Percentiles rank a stretch among this genome's conserved stretches.
phyloP scores from a whole-genome alignment of 2,329 filamentous ascomycete species.

The Rhynchosporium agropyri region DNA sequence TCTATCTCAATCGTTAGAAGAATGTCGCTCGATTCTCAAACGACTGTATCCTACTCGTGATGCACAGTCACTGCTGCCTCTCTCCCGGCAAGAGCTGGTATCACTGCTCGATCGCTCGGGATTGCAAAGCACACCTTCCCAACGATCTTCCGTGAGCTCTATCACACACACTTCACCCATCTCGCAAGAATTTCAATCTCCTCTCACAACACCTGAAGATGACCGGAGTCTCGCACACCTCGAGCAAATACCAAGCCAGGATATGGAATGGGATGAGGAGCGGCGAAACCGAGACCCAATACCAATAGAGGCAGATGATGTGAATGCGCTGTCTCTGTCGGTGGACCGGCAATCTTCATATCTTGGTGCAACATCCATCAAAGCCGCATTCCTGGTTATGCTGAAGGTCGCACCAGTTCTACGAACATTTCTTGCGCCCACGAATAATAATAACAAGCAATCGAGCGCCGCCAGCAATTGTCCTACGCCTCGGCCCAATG shows the following conservation, averaged over 20 bases:
- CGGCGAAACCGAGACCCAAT: constrained; percentile 56
- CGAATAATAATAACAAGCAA: constrained; percentile 33
- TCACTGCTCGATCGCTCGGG: constrained; percentile 54
- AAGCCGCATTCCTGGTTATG: constrained; percentile 74
- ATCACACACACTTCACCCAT: constrained; percentile 55
- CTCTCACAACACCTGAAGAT: constrained; percentile 52
- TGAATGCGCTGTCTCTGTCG: constrained; percentile 66
- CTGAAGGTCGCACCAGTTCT: constrained; percentile 53
- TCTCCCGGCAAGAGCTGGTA: constrained; percentile 63
- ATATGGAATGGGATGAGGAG: constrained; percentile 70
- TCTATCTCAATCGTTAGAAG: constrained; percentile 65
- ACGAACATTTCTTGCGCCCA: constrained; percentile 48
- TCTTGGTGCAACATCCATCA: constrained; percentile 74
- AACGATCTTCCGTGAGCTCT: constrained; percentile 56
- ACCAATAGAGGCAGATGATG: constrained; percentile 68
- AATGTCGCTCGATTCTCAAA: constrained; percentile 64
- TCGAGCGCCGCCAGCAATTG: constrained; percentile 33
- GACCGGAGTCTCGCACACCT: constrained; percentile 53
- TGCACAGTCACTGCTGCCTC: constrained; percentile 52
- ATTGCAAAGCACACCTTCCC: constrained; percentile 38
- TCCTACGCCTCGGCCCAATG: constrained; percentile 41
- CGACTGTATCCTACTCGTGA: constrained; percentile 63
- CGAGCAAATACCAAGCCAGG: constrained; percentile 69
- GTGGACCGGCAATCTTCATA: constrained; percentile 66
- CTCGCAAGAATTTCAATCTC: constrained; percentile 53